These are phyloP conservation scores for Sclerotinia glacialis DNA, from an alignment of 2,329 filamentous ascomycete species.

Conservation along the genomic window DNA sequence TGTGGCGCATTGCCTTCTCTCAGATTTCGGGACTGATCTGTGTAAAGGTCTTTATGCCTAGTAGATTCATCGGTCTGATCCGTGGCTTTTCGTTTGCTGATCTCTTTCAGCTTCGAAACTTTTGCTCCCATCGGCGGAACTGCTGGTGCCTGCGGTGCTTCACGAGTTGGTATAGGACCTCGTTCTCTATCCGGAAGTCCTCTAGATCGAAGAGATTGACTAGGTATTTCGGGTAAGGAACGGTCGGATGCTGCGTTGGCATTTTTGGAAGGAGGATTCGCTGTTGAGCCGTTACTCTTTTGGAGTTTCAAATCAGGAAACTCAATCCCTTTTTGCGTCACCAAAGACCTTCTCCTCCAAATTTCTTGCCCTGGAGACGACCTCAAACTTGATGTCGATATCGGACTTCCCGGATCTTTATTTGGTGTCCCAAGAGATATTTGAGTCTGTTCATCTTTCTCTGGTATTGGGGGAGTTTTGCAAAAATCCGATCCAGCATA, in stretches of 20 bases:
- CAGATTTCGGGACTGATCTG: not conserved
- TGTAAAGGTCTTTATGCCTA: not conserved
- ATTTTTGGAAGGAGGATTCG: constrained; percentile 31
- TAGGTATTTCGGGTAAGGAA: constrained; percentile 26
- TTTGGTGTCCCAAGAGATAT: constrained; percentile 22
- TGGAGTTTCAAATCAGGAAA: constrained; percentile 37
- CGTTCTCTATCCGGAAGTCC: constrained; percentile 29
- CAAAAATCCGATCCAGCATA: constrained; percentile 30
- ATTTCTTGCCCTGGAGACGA: constrained; percentile 33
- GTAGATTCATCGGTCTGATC: constrained; percentile 21
- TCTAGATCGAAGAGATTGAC: constrained; percentile 27
- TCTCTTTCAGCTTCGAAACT: constrained; percentile 36
- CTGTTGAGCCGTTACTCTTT: constrained; percentile 38
- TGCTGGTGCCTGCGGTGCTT: constrained; percentile 34
- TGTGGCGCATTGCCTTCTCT: not conserved
- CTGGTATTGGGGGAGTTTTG: constrained; percentile 31
- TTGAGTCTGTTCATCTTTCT: constrained; percentile 29
- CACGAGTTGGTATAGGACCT: constrained; percentile 34
- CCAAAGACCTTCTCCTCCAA: constrained; percentile 36
- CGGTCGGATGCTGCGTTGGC: constrained; percentile 26
- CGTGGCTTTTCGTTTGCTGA: constrained; percentile 29
- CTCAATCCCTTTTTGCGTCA: constrained; percentile 32
- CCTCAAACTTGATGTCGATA: constrained; percentile 25
- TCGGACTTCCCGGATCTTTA: constrained; percentile 19
- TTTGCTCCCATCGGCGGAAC: constrained; percentile 35